Base-by-base conservation (phyloP, 345 rosid genomes). In the Excoecaria cochinchinensis region DNA sequence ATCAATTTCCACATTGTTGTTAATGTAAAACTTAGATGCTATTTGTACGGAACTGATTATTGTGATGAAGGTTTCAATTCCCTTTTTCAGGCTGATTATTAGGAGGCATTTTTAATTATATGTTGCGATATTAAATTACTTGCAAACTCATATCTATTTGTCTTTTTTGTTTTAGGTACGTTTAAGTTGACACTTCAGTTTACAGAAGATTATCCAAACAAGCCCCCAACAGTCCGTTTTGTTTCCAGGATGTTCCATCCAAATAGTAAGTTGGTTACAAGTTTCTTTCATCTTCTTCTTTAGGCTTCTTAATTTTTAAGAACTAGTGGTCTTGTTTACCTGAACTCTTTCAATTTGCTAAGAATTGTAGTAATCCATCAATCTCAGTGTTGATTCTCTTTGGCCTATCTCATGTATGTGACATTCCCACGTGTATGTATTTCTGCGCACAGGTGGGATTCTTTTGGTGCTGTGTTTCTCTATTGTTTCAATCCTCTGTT, bases 181-280 rank as follows among this genome's bases (percentile, higher is more conserved):
- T 87, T 87, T 82, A 87, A 87, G 78, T 73, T 87, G 86, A 80
- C 86, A 38, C 90, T 87, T 71, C 90, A 87, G 69, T 85, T 85
- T 52, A 62, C 87, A 0, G 89, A 85, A 81, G 87, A 85, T 81
- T 87, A 87, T 81, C 90, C 90, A 57, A 87, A 87, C 81, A 87
- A 87, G 70, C 87, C 90, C 4, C 90, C 90, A 19, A 80, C 84
- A 19, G 90, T 87, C 71, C 80, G 87, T 42, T 87, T 87, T 79
- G 90, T 87, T 64, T 87, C 90, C 71, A 77, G 87, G 58, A 87
- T 87, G 90, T 85, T 87, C 76, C 89, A 87, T 71, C 90, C 87
- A 51, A 87, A 87, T 58, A 84, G 87, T 87, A 84, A 78, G 90
- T 84, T 70, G 68, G 31, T 22, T 8, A 4, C 17, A 42, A 42